Evolutionary conservation across 2,329 filamentous ascomycete species (phyloP).

Genomic region (Diaporthe citrichinensis): DNA sequence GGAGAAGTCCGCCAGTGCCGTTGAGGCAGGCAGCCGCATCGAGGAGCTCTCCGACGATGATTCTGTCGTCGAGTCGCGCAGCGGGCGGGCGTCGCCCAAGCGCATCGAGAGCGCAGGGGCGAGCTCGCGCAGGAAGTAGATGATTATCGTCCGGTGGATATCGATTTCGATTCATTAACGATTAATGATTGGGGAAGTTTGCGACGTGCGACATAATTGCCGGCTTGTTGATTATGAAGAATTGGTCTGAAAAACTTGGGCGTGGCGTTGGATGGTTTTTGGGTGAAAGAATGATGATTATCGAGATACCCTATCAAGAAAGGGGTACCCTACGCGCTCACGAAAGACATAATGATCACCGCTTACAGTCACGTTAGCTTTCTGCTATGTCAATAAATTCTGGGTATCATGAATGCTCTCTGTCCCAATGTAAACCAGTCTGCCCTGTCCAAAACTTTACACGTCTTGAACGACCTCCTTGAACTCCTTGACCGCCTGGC

Average conservation of each 20-base stretch:
- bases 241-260: neutral
- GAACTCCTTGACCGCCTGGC: conserved; percentile 67
- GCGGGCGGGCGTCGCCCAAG: conserved; percentile 19
- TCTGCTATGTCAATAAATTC: neutral
- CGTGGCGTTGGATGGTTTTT: conserved; percentile 1
- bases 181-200: neutral
- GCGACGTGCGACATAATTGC: neutral
- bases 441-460: conserved; percentile 47
- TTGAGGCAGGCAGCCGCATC: conserved; percentile 52
- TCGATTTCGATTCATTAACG: neutral
- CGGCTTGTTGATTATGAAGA: neutral
- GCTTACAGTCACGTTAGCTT: neutral
- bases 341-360: neutral
- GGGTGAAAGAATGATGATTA: neutral
- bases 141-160: no score
- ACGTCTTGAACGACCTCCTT: conserved; percentile 77
- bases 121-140: conserved; percentile 21
- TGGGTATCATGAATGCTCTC: conserved; percentile 36
- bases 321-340: conserved; percentile 3
- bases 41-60: conserved; percentile 63
- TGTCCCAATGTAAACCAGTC: conserved; percentile 18
- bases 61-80: conserved; percentile 38
- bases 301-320: conserved; percentile 4
- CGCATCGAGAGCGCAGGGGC: conserved; percentile 30
- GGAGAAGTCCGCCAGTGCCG: conserved; percentile 55